phyloP scores from a whole-genome alignment of 2,329 filamentous ascomycete genomes.

The Teratosphaeria pseudoeucalypti region DNA sequence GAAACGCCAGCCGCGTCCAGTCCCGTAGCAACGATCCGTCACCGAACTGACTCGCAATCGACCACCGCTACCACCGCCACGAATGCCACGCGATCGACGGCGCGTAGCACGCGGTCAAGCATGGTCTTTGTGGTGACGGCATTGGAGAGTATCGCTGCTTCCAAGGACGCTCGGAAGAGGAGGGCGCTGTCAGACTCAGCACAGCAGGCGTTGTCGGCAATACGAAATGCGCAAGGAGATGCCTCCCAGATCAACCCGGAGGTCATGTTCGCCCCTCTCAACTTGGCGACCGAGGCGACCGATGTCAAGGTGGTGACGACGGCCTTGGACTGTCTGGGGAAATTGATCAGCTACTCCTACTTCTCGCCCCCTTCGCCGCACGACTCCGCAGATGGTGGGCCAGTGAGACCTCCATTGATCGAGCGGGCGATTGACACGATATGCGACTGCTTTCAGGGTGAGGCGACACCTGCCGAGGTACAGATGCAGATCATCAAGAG shows the following conservation, averaged over 20 bases:
- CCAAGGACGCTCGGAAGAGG: constrained; percentile 80
- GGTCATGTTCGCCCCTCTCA: constrained; percentile 79
- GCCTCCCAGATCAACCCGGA: constrained; percentile 77
- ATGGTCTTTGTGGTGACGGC: constrained; percentile 93
- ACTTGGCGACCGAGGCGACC: constrained; percentile 76
- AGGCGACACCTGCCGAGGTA: constrained; percentile 81
- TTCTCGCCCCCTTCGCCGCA: constrained; percentile 55
- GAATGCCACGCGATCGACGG: constrained; percentile 37
- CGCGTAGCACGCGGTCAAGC: constrained; percentile 65
- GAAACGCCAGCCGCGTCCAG: constrained; percentile 7
- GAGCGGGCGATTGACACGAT: constrained; percentile 98
- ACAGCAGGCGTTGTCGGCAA: constrained; percentile 69
- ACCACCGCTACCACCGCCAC: constrained; percentile 42
- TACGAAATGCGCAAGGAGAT: constrained; percentile 64
- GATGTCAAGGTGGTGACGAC: constrained; percentile 80
- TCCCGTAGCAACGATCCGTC: constrained; percentile 21
- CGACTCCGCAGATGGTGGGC: constrained; percentile 8
- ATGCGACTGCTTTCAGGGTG: constrained; percentile 97
- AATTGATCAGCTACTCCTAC: constrained; percentile 97
- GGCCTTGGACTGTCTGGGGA: constrained; percentile 94
- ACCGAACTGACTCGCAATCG: constrained; percentile 51
- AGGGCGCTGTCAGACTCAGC: constrained; percentile 75
- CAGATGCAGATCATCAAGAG: constrained; percentile 99
- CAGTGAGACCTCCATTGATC: constrained; percentile 59
- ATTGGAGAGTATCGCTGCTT: constrained; percentile 80